Evolutionary conservation across 345 rosid genomes (phyloP), one percentile per base, ranked within the genome.

Genomic region (Lenwebbia sp.): DNA sequence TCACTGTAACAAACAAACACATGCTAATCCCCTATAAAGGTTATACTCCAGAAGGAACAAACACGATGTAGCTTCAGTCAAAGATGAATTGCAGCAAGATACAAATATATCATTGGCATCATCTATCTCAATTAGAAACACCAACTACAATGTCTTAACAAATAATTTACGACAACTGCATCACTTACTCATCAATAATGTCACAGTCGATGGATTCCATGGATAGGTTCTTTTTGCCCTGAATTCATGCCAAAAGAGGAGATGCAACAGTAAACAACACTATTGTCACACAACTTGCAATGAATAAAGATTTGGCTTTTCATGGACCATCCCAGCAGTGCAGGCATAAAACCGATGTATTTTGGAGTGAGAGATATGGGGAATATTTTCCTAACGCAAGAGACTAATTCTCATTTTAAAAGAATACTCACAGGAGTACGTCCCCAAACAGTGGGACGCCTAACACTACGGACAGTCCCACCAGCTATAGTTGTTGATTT

Each of bases 221-320:
- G 49, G 99, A 91, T 55, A 93, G 95, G 89, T 94, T 93, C 92
- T 92, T 97, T 90, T 85, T 96, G 74, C 91, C 98, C 99, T 97
- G 93, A 86, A 89, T 50, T 82, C 85, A 84, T 65, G 86, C 85
- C 83, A 53, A 78, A 87, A 49, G 53, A 83, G n/a, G 84, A 52
- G 50, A 65, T 60, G 82, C 44, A 82, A 52, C 57, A 81, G 56
- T 49, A 51, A 51, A 53, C 10, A 62, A 30, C 13, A 28, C 10
- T 49, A 30, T 17, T 41, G 30, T 41, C 57, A 70, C 78, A 33
- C 60, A 56, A 10, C 78, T 70, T 70, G 58, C 22, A 30, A 50
- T 23, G 84, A 53, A 83, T 53, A 83, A 83, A 51, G 56, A 37
- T 19, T 70, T 70, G 78, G 78, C 47, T 70, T 70, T 70, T 37